A percentile compares a stretch with the other conserved stretches of the same genome.
These are phyloP conservation scores for Hypoxylon sp. DNA, from an alignment of 2,329 filamentous ascomycete genomes.

Conservation along the genomic window DNA sequence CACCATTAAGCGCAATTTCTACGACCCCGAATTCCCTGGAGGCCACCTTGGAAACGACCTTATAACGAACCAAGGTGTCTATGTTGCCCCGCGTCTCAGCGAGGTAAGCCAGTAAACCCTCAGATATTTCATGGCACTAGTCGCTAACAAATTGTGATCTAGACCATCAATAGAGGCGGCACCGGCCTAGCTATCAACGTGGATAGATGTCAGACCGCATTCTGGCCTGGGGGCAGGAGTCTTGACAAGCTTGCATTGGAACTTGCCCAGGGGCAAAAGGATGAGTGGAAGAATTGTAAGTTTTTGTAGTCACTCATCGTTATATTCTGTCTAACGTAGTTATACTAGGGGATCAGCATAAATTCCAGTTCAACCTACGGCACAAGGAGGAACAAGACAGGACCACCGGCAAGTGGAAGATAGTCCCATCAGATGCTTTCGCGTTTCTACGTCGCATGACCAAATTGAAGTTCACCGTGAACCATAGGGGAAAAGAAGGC, in stretches of 20 bases:
- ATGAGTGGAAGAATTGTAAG: constrained; percentile 53
- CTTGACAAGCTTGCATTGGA: constrained; percentile 57
- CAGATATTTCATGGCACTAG: constrained; percentile 29
- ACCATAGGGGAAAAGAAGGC: constrained; percentile 65
- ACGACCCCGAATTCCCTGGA: constrained; percentile 67
- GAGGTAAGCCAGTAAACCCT: constrained; percentile 60
- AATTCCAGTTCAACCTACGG: constrained; percentile 53
- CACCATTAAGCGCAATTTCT: constrained; percentile 87
- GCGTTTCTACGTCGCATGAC: constrained; percentile 67
- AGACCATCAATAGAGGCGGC: constrained; percentile 61
- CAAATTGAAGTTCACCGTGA: constrained; percentile 70
- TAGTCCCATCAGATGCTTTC: constrained; percentile 66
- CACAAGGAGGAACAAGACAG: constrained; percentile 53
- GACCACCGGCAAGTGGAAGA: constrained; percentile 44
- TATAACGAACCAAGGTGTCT: constrained; percentile 89
- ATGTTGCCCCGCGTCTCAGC: constrained; percentile 85
- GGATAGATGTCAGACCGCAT: constrained; percentile 91
- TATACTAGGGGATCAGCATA: constrained; percentile 47
- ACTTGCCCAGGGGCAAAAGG: constrained; percentile 45
- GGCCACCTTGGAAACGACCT: constrained; percentile 74
- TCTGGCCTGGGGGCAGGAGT: constrained; percentile 71
- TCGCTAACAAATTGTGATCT: constrained; percentile 13
- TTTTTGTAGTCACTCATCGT: constrained; percentile 4
- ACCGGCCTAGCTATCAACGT: constrained; percentile 85
- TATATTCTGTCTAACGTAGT: constrained; percentile 50